Evolutionary conservation across 805 yeast species (phyloP).

Genomic region (Kockiozyma suomiensis): DNA sequence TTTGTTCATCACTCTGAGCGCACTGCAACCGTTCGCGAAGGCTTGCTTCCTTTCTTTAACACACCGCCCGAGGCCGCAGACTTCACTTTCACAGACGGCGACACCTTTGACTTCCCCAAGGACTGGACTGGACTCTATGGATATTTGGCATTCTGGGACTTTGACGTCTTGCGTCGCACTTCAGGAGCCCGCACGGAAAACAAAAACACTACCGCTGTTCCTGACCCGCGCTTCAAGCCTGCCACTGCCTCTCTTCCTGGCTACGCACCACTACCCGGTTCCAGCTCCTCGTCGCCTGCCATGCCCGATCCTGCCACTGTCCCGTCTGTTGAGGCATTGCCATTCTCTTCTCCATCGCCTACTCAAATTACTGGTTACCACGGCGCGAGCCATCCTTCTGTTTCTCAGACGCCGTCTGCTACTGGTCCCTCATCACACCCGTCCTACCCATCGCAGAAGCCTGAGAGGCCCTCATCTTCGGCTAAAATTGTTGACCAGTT

Average conservation of each 20-base stretch:
- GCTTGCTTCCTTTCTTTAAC: slow-evolving; percentile 30
- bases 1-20: slow-evolving; percentile 25
- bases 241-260: slow-evolving; percentile 18
- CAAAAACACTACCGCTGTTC: neutral
- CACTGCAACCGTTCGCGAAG: slow-evolving; percentile 21
- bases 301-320: slow-evolving; percentile 5
- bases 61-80: slow-evolving; percentile 28
- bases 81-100: slow-evolving; percentile 9
- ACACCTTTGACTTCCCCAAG: slow-evolving; percentile 25
- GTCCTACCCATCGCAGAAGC: no score
- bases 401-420: neutral
- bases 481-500: slow-evolving; percentile 26
- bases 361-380: neutral
- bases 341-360: neutral
- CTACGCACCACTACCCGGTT: neutral
- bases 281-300: neutral
- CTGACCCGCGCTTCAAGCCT: slow-evolving; percentile 17
- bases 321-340: neutral
- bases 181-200: slow-evolving; percentile 10
- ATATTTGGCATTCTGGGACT: slow-evolving; percentile 32
- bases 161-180: slow-evolving; percentile 27
- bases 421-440: neutral
- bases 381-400: slow-evolving; percentile 7
- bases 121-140: slow-evolving; percentile 32
- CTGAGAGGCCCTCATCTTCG: neutral